A percentile compares a stretch with the other conserved stretches of the same genome.
Conservation (phyloP, 768 basidiomycete species). For the Dacryopinax spathularia region DNA sequence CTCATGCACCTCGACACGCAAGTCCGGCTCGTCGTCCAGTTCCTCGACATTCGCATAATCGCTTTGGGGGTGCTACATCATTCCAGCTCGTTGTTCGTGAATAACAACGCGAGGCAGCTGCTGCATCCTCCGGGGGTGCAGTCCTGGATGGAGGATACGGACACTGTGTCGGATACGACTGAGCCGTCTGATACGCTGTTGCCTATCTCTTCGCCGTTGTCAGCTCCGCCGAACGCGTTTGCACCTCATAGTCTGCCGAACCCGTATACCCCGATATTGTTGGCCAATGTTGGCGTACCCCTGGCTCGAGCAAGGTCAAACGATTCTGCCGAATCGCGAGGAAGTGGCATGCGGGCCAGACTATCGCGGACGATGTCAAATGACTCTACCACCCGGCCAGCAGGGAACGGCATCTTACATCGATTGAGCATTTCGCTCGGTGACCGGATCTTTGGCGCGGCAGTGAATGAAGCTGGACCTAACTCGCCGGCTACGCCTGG, state of each 20-base stretch:
- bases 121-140: conserved; percentile 47
- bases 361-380: neutral
- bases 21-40: conserved; percentile 52
- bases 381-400: neutral
- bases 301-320: neutral
- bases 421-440: neutral
- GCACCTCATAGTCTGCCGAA: neutral
- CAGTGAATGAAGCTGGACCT: neutral
- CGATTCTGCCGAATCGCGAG: neutral
- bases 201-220: neutral
- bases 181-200: neutral
- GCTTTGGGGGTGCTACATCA: conserved; percentile 52
- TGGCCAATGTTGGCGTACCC: neutral
- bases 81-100: conserved; percentile 41
- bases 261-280: neutral
- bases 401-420: neutral
- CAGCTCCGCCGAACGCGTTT: neutral
- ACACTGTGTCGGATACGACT: neutral
- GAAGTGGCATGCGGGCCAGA: neutral
- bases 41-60: conserved; percentile 58
- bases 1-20: conserved; percentile 52
- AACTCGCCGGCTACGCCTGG: neutral
- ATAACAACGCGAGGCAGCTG: conserved; percentile 52
- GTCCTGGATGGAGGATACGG: neutral
- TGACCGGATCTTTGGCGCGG: neutral